Base-by-base conservation (phyloP, 192 early-diverging fungal genomes). In the Mortierella antarctica region DNA sequence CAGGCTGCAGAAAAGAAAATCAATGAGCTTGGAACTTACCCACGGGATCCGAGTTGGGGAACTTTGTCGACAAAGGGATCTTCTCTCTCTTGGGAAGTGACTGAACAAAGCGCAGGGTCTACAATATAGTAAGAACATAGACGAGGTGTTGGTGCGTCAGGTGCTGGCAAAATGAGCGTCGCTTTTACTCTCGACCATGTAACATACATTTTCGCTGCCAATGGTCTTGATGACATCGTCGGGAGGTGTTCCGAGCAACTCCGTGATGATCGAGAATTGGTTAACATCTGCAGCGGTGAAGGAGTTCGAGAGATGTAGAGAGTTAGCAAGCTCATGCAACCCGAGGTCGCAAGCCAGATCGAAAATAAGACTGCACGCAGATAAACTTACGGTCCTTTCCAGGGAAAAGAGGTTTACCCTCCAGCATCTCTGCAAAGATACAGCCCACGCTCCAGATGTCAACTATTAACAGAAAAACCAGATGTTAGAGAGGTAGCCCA, bases 361-460 rank as follows among this genome's bases (percentile, higher is more conserved):
- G 31, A 31, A 1, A 31, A 31, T 31, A 31, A 31, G 31, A 31
- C 31, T 31, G 31, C 31, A 31, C 31, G 31, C 31, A 31, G 31
- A 31, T 31, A 31, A 31, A 88, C 90, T 83, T 87, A 92, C 91
- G 94, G 83, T 98, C 95, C 77, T 94, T 96, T 57, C 96, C 96
- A 7, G 96, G 96, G 84, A 98, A 98, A 62, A 98, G 82, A 47
- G 96, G 95, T 71, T 92, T 96, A 70, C 93, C 95, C 83, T 95
- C 94, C n/a, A 98, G 83, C 96, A 98, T 96, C 84, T 98, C 96
- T 61, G 93, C 95, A 68, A 98, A 93, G 66, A 98, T 98, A 83
- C 96, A 98, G 42, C 96, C 96, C 3, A 92, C 86, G 86, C 94
- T 95, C 96, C 96, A 98, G 65, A 98, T 94, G 80, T 98, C 96